Base-by-base conservation (phyloP, 148 eudicot genomes). In the Nepenthes mirabilis region DNA sequence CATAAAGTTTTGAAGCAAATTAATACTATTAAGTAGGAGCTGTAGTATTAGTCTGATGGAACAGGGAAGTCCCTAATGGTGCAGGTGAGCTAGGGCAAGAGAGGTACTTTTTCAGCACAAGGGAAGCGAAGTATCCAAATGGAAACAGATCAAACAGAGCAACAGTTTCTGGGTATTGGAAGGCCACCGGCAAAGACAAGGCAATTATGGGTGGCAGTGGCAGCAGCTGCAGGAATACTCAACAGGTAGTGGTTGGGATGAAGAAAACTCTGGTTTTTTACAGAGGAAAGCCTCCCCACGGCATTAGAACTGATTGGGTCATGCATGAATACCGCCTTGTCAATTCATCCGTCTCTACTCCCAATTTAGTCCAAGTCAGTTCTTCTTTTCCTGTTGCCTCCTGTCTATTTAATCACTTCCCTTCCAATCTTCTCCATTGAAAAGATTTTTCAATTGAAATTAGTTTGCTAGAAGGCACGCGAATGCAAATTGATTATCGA, bases 121-220 rank as follows among this genome's bases (percentile, higher is more conserved):
- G 79, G 56, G 97, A 91, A 61, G 86, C 87, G 7, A 91, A 91
- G 69, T 91, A 91, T 82, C 95, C 90, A 50, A 87, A 85, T 67
- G 97, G 97, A 37, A 91, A 85, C 74, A 57, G 97, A 55, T 91
- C 97, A 36, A 91, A 91, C 73, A 75, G 95, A 60, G 95, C 97
- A n/a, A 91, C 95, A 5, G 68, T 68, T 45, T 85, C 95, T 1
- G 97, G 95, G 6, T 91, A 91, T 63, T 91, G 97, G 97, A 91
- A 91, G 48, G 97, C 97, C 0, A 91, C 97, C 0, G 95, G 97
- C 2, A 70, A 83, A 33, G 97, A 91, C 64, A 91, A 87, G 74
- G 68, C 82, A 33, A 77, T 87, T 57, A 64, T 78, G 60, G n/a
- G 34, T 45, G 11, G 14, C 32, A 35, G 34, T 37, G 33, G 60